Conservation (phyloP, 257 asterid species). For the Solanum infundibuliforme region DNA sequence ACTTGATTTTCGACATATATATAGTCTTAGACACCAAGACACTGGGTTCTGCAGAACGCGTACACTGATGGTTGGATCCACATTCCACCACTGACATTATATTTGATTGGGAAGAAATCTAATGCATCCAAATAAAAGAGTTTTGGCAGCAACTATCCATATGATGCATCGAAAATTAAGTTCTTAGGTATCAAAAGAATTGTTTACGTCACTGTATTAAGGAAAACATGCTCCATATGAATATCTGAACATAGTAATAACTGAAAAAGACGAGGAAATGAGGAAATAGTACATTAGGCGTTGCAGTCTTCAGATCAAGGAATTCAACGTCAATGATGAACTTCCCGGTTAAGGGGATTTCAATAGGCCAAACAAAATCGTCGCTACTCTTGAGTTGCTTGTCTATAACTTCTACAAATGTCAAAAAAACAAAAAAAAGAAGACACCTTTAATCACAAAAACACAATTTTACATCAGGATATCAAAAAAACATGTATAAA, state of each 20-base stretch:
- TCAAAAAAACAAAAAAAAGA: not conserved
- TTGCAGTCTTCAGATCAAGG: conserved; percentile 69
- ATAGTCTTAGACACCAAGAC: not conserved
- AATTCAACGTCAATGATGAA: conserved; percentile 89
- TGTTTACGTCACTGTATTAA: not conserved
- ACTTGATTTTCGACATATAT: not conserved
- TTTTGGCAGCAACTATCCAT: not conserved
- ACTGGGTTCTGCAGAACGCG: not conserved
- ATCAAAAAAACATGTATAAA: not conserved
- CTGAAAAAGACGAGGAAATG: not conserved
- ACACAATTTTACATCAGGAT: not conserved
- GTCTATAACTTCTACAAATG: conserved; percentile 55
- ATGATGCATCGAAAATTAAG: not conserved
- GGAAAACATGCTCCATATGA: not conserved
- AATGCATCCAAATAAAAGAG: not conserved
- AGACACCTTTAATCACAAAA: not conserved
- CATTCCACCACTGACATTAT: too few species aligned
- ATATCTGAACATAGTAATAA: not conserved
- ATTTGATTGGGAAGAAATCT: not conserved
- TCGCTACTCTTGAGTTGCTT: conserved; percentile 73
- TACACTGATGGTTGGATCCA: not conserved
- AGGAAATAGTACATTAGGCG: conserved; percentile 41
- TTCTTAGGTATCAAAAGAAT: not conserved
- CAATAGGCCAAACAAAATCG: conserved; percentile 72
- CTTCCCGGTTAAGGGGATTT: conserved; percentile 72